Conservation (phyloP, 495 filamentous ascomycete genomes). For the Neurospora sp. region DNA sequence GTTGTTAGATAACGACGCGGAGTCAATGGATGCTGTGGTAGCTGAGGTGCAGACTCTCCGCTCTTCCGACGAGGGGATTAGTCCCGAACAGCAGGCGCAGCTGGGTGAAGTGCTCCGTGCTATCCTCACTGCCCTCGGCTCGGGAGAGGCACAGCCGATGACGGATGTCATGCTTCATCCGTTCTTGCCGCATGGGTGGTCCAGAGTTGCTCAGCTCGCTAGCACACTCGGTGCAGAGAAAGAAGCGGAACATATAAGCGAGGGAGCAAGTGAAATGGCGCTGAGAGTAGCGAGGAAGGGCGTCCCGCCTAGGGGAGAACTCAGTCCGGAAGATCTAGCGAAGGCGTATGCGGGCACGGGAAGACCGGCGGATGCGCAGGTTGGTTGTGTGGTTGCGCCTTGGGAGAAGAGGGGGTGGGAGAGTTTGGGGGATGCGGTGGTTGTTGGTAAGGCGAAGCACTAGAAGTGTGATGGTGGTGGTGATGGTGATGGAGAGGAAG, state of each 20-base stretch:
- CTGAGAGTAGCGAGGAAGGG: conserved; percentile 63
- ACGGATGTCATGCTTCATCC: conserved; percentile 71
- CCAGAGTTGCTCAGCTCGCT: conserved; percentile 43
- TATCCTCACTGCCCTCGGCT: conserved; percentile 27
- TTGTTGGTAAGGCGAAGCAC: not conserved
- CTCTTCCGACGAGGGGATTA: conserved; percentile 46
- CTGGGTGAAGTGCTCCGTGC: conserved; percentile 37
- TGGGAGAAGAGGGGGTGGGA: conserved; percentile 62
- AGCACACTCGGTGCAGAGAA: too few relatives aligned
- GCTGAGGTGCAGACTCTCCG: conserved; percentile 64
- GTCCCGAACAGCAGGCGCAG: conserved; percentile 35
- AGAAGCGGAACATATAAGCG: conserved; percentile 24
- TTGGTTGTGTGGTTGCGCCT: conserved; percentile 69
- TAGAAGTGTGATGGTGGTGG: not conserved
- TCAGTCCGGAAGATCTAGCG: conserved; percentile 60
- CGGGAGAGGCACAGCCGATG: conserved; percentile 43
- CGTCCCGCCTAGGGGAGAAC: conserved; percentile 56
- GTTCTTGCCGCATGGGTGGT: conserved; percentile 66
- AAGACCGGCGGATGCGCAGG: conserved; percentile 60
- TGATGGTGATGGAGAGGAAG: not conserved
- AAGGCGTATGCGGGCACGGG: conserved; percentile 69
- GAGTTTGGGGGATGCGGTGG: conserved; percentile 19
- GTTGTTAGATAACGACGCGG: conserved; percentile 64
- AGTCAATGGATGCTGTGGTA: conserved; percentile 70
- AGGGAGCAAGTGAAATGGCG: conserved; percentile 68